These are phyloP conservation scores for Ganoderma meredithae DNA, from an alignment of 1,284 basidiomycete genomes.

Conservation along the genomic window DNA sequence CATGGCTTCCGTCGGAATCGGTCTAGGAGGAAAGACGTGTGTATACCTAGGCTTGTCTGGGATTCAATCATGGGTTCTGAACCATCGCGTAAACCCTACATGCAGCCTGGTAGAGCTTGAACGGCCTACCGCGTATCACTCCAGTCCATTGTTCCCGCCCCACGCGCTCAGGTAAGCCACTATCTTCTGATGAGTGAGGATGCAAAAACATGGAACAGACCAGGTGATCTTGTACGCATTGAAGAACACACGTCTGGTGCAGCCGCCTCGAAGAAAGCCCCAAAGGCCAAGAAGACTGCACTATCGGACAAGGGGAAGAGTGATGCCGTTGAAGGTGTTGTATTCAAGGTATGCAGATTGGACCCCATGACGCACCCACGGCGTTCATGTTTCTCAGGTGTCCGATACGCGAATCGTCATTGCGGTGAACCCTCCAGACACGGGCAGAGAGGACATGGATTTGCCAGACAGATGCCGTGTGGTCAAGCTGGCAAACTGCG, in stretches of 20 bases:
- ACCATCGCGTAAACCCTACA: constrained; percentile 36
- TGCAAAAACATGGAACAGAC: constrained; percentile 28
- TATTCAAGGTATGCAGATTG: constrained; percentile 68
- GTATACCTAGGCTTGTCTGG: constrained; percentile 32
- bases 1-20: constrained; percentile 75
- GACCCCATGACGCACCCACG: too few relatives aligned
- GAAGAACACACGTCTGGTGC: constrained; percentile 67
- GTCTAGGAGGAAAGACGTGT: constrained; percentile 91
- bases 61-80: not conserved
- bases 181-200: constrained; percentile 9
- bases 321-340: constrained; percentile 71
- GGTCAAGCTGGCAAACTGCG: constrained; percentile 90
- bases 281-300: constrained; percentile 53
- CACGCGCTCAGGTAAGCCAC: constrained; percentile 78
- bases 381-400: constrained; percentile 54
- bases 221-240: constrained; percentile 84
- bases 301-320: constrained; percentile 44
- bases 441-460: constrained; percentile 69
- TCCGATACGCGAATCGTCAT: constrained; percentile 81
- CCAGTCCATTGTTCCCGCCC: constrained; percentile 76
- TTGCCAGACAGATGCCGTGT: constrained; percentile 85
- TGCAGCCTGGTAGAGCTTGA: constrained; percentile 86
- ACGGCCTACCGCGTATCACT: constrained; percentile 83
- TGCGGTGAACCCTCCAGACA: constrained; percentile 71
- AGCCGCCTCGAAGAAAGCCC: constrained; percentile 52